Base-by-base conservation (phyloP, 1,284 basidiomycete genomes). In the Boletus semigastroideus region DNA sequence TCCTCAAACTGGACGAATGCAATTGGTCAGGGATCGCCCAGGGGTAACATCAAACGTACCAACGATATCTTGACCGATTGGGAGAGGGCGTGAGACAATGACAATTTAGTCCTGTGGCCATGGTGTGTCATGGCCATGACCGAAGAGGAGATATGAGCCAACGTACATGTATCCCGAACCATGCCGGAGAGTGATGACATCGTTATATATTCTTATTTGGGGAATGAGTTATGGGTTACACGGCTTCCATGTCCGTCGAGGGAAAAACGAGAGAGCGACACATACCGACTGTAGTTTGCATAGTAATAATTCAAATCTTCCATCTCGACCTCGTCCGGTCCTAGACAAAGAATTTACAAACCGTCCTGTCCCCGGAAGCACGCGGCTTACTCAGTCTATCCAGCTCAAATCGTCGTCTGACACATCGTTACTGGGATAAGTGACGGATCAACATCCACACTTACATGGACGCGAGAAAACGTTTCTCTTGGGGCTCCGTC, bases 231-330 rank as follows among this genome's bases (percentile, higher is more conserved):
- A 51, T 34, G 30, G 42, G 45, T 36, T 51, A 48, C 48, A 25
- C 51, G 31, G 46, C 34, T 34, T 33, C 46, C 22, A 54, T 53
- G 45, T 57, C 54, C 52, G 41, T 37, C 38, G 1, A 43, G 54
- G 16, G 37, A 44, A 22, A 42, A 36, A 33, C 8, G 8, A 16
- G 31, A 33, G 36, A 37, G 17, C n/a, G 19, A 17, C 48, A 62
- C 81, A 56, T 68, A 90, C 92, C 92, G 84, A 69, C 91, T 94
- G 68, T 98, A 98, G 68, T 96, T 94, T 16, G 94, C 94, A 63
- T 96, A 94, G 66, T 98, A 98, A 72, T 90, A 98, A 70, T 97
- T 97, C 42, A 98, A 76, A 65, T 98, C 95, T 75, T 98, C 95
- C 86, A 92, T 94, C 72, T 98, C 94, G 17, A 94, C 77, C 59